Evolutionary conservation across 805 yeast genomes (phyloP), one percentile per base, ranked within the genome.

Genomic region (Yamadazyma kitorensis): DNA sequence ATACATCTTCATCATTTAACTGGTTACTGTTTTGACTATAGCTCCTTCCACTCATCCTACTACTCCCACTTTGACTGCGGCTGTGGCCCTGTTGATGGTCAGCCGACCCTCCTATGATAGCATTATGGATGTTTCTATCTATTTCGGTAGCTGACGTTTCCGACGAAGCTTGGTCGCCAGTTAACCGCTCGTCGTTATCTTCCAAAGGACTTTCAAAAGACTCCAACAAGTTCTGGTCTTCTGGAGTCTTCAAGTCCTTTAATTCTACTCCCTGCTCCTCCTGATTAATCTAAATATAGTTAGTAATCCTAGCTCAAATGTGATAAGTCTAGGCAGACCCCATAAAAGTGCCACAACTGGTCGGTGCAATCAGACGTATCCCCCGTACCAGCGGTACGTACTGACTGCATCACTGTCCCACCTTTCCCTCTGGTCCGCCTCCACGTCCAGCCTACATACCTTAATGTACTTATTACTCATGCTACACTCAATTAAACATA

Each of bases 61-160:
- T 27, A n/a, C 22, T 27, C 9, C 31, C 9, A 7, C 22, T 13
- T 9, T 13, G 8, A n/a, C 17, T 26, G 17, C 15, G 20, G 28
- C 20, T 13, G 19, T 14, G 17, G 21, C 14, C 14, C 15, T 33
- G 16, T 19, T 25, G 31, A n/a, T 23, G 18, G 15, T 14, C 14
- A 22, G n/a, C 10, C 10, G 22, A 20, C 10, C 10, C 7, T 23
- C n/a, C 12, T 7, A 13, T 13, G 4, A 48, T 35, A 7, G 49
- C 50, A 10, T 31, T 24, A 29, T 48, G 53, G 22, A 45, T 44
- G 29, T 37, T 40, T 23, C 51, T 36, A 34, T 49, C 49, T 8
- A 42, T 45, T 20, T 40, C 45, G 24, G 35, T 18, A 6, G 48
- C 47, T 19, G 31, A 21, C 14, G 34, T 21, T n/a, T n/a, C n/a